Evolutionary conservation across 2,329 filamentous ascomycete genomes (phyloP).

Genomic region (Aureobasidium vineae): DNA sequence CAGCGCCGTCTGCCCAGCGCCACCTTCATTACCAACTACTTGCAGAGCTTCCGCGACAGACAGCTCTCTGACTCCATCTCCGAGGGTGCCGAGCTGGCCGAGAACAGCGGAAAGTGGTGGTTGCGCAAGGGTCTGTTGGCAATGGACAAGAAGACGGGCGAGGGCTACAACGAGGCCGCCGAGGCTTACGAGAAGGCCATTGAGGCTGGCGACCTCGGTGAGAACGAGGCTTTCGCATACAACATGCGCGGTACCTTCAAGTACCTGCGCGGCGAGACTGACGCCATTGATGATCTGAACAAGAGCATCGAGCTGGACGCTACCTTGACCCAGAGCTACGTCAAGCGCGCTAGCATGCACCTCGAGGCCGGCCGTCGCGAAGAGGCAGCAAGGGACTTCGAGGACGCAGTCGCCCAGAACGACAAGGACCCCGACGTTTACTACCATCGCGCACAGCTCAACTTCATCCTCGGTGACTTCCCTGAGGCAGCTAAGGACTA

Average conservation of each 20-base stretch:
- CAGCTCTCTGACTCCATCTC: constrained; percentile 77
- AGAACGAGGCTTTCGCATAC: constrained; percentile 86
- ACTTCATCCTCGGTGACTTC: constrained; percentile 96
- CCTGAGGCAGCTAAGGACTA: constrained; percentile 95
- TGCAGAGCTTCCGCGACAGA: constrained; percentile 93
- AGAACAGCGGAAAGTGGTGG: constrained; percentile 79
- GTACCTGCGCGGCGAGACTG: constrained; percentile 82
- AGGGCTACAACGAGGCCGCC: constrained; percentile 87
- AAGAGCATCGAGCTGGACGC: constrained; percentile 91
- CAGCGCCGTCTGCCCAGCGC: constrained; percentile 87
- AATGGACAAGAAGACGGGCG: constrained; percentile 80
- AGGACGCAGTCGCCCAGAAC: constrained; percentile 79
- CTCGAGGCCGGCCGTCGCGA: constrained; percentile 85
- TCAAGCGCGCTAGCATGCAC: constrained; percentile 98
- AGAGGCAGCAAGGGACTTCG: constrained; percentile 85
- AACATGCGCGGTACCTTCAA: constrained; percentile 97
- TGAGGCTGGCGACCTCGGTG: constrained; percentile 73
- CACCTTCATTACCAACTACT: constrained; percentile 97
- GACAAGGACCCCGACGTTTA: constrained; percentile 92
- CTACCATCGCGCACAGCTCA: constrained; percentile 97
- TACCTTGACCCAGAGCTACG: constrained; percentile 89
- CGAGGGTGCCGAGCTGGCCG: constrained; percentile 71
- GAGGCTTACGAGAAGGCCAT: constrained; percentile 84
- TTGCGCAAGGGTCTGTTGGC: constrained; percentile 78
- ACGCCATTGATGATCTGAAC: constrained; percentile 80